Base-by-base conservation (phyloP, 2,329 filamentous ascomycete genomes). In the Diatrype stigma region DNA sequence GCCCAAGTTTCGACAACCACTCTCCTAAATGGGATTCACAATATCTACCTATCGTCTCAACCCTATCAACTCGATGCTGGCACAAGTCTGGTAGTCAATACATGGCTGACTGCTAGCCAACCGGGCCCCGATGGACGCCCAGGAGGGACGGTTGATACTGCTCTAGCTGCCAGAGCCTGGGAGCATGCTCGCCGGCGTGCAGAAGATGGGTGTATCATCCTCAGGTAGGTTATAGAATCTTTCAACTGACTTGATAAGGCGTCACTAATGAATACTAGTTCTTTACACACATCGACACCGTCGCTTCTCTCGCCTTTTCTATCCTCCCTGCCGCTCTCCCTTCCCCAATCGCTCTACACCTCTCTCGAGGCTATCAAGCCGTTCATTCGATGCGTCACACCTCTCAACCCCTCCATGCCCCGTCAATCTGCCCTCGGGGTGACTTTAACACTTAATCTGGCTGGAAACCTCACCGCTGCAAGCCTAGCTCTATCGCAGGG, bases 121-220 rank as follows among this genome's bases (percentile, higher is more conserved):
- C 74, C 81, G 22, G 83, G 86, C 37, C 78, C 82, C 2, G 82
- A 90, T 62, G 88, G 87, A 35, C 78, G 81, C 50, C 75, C 78
- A 45, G 89, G 89, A 47, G 89, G 89, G 49, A 91, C 89, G 7
- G 82, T 97, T 40, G 94, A 99, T 70, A 73, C 81, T 40, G 82
- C 87, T 21, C 73, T 99, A 47, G 89, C 89, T 16, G 78, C 83
- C 48, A 84, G 90, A 67, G 91, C 92, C 2, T 99, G 94, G 93
- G 94, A 99, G 73, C 94, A 99, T 76, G 93, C 94, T 51, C 83
- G 93, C 60, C 85, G 94, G 55, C 84, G 94, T 73, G 94, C 94
- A 40, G 94, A 99, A 69, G 94, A 99, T 73, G 92, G 90, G 16
- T 96, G 92, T 66, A 88, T 99, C 56, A 78, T 97, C 49, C 73